Base-by-base conservation (phyloP, 257 asterid species). In the Mentha longifolia region DNA sequence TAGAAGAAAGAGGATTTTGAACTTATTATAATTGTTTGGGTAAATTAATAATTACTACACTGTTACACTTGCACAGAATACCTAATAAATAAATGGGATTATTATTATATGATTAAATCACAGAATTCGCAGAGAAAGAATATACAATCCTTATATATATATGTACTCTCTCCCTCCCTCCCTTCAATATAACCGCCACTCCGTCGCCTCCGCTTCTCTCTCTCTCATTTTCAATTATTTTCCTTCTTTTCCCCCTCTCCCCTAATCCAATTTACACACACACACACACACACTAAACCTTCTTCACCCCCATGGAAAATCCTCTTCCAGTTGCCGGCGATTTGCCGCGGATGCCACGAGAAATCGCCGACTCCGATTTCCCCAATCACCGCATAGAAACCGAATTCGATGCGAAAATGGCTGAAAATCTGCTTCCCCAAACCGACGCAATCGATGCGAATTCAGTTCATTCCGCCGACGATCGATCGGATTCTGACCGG, bases 111-210 rank as follows among this genome's bases (percentile, higher is more conserved):
- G 16, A 39, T 10, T 62, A 39, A 17, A 61, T 59, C 30, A 31
- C 47, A 61, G 4, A 9, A 13, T 61, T 14, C 0, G 41, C 14
- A 3, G 39, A n/a, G 20, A 52, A 10, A n/a, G n/a, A n/a, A n/a
- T n/a, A n/a, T n/a, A n/a, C n/a, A n/a, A n/a, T n/a, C 30, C 49
- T 10, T 67, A 15, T 35, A 39, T 45, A 3, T 70, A 61, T 6
- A 9, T 59, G 60, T 39, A 28, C 67, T 72, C 76, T 22, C 2
- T 22, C 25, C 72, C n/a, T n/a, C 28, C 28, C 2, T 25, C 28
- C 72, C 55, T 33, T 79, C 72, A 52, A 73, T 31, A 74, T 70
- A 81, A 77, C 76, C 71, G 78, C 28, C 73, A 49, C 28, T 50
- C 35, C 79, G 77, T 28, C 67, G 58, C 14, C 58, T 70, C 42